phyloP scores from a whole-genome alignment of 2,329 filamentous ascomycete species.

The Verticillium longisporum region DNA sequence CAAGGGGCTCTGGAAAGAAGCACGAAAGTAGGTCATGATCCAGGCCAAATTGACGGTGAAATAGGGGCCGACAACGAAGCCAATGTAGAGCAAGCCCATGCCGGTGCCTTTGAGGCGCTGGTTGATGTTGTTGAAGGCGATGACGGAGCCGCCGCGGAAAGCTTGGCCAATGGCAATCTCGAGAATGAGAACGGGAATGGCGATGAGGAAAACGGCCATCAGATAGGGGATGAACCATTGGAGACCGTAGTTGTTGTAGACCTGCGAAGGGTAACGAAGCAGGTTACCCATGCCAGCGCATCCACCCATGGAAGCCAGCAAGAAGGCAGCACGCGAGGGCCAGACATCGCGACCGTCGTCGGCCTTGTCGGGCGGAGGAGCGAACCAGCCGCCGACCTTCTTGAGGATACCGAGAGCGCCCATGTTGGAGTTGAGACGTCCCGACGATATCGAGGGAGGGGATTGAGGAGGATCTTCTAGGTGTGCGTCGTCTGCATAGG shows the following conservation, averaged over 20 bases:
- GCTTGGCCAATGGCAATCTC: constrained; percentile 66
- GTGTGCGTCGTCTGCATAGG: neutral
- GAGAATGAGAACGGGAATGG: constrained; percentile 47
- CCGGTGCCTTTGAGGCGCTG: constrained; percentile 46
- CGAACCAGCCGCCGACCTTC: constrained; percentile 24
- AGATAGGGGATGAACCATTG: constrained; percentile 56
- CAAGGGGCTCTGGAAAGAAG: constrained; percentile 46
- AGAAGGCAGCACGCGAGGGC: constrained; percentile 46
- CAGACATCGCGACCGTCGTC: constrained; percentile 43
- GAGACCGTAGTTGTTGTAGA: constrained; percentile 53
- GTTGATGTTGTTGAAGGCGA: constrained; percentile 48
- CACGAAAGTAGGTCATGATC: constrained; percentile 53
- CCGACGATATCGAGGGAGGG: neutral
- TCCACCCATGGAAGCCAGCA: constrained; percentile 52
- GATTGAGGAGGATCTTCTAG: neutral
- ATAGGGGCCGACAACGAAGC: constrained; percentile 49
- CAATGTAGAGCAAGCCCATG: constrained; percentile 43
- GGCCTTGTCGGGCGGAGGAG: constrained; percentile 27
- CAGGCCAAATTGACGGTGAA: constrained; percentile 50
- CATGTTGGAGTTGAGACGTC: neutral
- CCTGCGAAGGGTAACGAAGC: constrained; percentile 48
- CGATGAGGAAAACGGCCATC: constrained; percentile 46
- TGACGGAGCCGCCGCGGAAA: constrained; percentile 47
- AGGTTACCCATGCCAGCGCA: constrained; percentile 53
- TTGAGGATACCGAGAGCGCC: constrained; percentile 5